Base-by-base conservation (phyloP, 2,329 filamentous ascomycete species). In the Phialophora verrucosa region DNA sequence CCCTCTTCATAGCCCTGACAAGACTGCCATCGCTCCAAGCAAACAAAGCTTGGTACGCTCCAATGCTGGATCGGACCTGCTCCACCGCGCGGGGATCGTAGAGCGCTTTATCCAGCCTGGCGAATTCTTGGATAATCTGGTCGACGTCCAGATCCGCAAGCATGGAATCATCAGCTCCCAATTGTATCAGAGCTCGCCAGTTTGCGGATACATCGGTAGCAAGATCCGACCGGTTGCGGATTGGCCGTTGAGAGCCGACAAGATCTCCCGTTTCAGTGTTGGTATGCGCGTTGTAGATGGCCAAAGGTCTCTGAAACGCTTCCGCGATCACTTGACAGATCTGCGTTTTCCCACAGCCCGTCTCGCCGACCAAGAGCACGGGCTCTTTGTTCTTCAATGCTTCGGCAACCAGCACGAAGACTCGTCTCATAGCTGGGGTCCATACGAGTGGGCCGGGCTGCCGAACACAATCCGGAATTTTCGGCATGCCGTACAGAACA, bases 211-310 rank as follows among this genome's bases (percentile, higher is more conserved):
- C 80, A 1, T 86, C 78, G 31, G 90, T 87, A 42, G 91, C 81
- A 38, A 96, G 87, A 0, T 87, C 87, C 14, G 89, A 87, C 50
- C 93, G 87, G 76, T 98, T 98, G 69, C 96, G 87, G 25, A 98
- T 87, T 3, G 95, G 95, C 66, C 95, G 84, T 77, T 99, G 95
- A 2, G 95, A 95, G 70, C 95, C 95, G 71, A 99, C 98, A 11
- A 99, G 83, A 77, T 99, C 95, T 17, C 95, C 94, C 0, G 96
- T 98, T 77, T 99, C 96, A 0, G 95, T 93, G 71, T 99, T 99
- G 72, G 98, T 94, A 78, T 99, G 96, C 2, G 96, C 95, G 75
- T 99, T 99, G 74, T 99, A 90, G 72, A 94, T 95, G 71, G 93
- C 89, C 47, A 99, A 82, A 69, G 91, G 83, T 73, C 90, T 92